Percentiles rank a stretch among this genome's conserved stretches.
Conservation (phyloP, 352 stramenopile species). For the Globisporangium paroecandrum region DNA sequence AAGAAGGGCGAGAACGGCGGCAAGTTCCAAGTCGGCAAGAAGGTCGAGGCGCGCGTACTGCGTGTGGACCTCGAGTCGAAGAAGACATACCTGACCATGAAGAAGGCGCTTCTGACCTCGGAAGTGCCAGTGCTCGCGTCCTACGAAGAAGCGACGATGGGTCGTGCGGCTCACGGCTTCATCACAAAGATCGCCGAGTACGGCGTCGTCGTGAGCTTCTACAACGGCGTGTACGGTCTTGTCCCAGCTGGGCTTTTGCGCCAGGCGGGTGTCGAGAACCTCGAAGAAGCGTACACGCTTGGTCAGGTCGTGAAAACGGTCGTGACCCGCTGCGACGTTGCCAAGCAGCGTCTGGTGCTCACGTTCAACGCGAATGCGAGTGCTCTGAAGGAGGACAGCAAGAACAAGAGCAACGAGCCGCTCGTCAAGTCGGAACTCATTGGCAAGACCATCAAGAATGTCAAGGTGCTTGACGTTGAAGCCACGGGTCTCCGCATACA, state of each 20-base stretch:
- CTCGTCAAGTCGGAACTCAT: conserved; percentile 34
- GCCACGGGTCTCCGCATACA: conserved; percentile 66
- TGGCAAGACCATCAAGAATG: conserved; percentile 49
- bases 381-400: neutral
- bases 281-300: conserved; percentile 81
- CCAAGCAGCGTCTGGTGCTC: conserved; percentile 84
- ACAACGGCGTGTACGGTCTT: conserved; percentile 93
- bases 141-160: conserved; percentile 69
- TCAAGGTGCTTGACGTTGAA: conserved; percentile 72
- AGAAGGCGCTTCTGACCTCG: conserved; percentile 77
- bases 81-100: conserved; percentile 92
- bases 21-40: conserved; percentile 81
- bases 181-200: conserved; percentile 93
- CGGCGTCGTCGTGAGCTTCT: conserved; percentile 94
- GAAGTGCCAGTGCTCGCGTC: conserved; percentile 73
- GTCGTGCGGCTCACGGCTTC: conserved; percentile 83
- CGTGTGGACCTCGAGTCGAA: conserved; percentile 87
- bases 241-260: conserved; percentile 85
- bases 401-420: conserved; percentile 4
- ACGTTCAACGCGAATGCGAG: conserved; percentile 69
- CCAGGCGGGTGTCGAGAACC: conserved; percentile 76
- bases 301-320: conserved; percentile 85
- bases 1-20: conserved; percentile 56
- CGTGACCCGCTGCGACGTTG: conserved; percentile 69
- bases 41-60: conserved; percentile 75